A percentile compares a stretch with the other conserved stretches of the same genome.
Evolutionary conservation across 2,329 filamentous ascomycete species (phyloP).

Genomic region (Leptographium flavum): DNA sequence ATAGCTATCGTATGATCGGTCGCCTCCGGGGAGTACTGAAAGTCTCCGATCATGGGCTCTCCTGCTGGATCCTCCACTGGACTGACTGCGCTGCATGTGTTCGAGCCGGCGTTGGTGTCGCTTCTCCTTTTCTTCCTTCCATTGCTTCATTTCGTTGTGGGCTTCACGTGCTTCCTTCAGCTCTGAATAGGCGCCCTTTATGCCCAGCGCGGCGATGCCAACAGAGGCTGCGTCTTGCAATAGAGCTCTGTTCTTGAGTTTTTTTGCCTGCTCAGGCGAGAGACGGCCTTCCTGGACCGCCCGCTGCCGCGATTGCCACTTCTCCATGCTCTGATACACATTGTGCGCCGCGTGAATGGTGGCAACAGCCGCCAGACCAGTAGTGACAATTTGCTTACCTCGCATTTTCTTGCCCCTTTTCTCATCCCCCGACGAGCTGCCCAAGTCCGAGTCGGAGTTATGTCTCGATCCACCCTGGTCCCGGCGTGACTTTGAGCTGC

Average conservation of each 20-base stretch:
- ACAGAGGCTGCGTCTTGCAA: constrained; percentile 45
- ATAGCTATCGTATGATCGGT: constrained; percentile 13
- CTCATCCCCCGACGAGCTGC: constrained; percentile 43
- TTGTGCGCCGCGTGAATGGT: constrained; percentile 46
- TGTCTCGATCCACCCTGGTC: constrained; percentile 25
- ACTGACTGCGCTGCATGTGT: constrained; percentile 10
- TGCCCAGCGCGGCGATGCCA: constrained; percentile 41
- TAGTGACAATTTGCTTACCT: constrained; percentile 47
- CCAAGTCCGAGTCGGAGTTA: constrained; percentile 38
- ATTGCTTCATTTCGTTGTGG: constrained; percentile 32
- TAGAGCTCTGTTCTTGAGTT: constrained; percentile 41
- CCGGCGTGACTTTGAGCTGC: constrained; percentile 23
- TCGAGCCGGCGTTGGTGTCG: constrained; percentile 35
- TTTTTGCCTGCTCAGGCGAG: constrained; percentile 35
- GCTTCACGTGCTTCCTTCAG: constrained; percentile 40
- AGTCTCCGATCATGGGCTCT: constrained; percentile 30
- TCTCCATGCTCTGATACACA: constrained; percentile 45
- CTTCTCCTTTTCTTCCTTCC: constrained; percentile 31
- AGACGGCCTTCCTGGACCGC: constrained; percentile 40
- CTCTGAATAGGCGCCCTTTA: constrained; percentile 41
- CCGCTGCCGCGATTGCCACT: constrained; percentile 35
- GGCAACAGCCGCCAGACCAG: constrained; percentile 41
- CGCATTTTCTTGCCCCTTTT: constrained; percentile 40
- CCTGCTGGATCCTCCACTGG: constrained; percentile 13
- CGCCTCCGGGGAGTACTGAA: constrained; percentile 23